Percentiles rank a stretch among this genome's conserved stretches.
phyloP scores from a whole-genome alignment of 1,284 basidiomycete species.

The Ceratobasidium sp. region DNA sequence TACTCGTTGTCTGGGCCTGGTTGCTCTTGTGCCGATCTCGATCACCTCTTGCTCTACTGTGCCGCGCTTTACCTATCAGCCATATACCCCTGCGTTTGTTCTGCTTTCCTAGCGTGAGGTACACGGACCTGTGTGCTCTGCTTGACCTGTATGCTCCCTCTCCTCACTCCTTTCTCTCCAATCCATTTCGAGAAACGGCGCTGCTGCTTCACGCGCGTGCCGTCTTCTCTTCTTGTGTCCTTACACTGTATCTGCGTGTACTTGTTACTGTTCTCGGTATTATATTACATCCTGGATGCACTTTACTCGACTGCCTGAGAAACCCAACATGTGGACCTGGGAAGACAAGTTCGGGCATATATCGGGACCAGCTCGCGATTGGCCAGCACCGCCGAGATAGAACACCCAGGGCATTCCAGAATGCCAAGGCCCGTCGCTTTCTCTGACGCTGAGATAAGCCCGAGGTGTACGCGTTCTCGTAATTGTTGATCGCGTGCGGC shows the following conservation, averaged over 20 bases:
- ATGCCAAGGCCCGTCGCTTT: conserved; percentile 1
- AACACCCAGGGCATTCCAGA: not conserved
- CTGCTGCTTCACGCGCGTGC: not conserved
- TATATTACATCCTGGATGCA: conserved; percentile 27
- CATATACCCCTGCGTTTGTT: conserved; percentile 30
- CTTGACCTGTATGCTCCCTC: not conserved
- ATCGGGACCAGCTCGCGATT: not conserved
- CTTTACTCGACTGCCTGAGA: not conserved
- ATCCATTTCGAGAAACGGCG: not conserved
- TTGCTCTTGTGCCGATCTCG: conserved; percentile 4
- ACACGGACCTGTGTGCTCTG: conserved; percentile 27
- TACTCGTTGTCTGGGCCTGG: not conserved
- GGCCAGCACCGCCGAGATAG: not conserved
- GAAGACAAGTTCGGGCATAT: not conserved
- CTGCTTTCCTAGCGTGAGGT: conserved; percentile 8
- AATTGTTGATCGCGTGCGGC: not conserved
- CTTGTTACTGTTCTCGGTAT: conserved; percentile 27
- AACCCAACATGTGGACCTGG: not conserved
- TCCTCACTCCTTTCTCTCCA: no score
- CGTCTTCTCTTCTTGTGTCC: not conserved
- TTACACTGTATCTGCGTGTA: conserved; percentile 20
- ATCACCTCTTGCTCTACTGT: conserved; percentile 4
- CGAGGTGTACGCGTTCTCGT: not conserved
- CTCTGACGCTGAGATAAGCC: not conserved
- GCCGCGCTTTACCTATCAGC: not conserved